A percentile compares a stretch with the other conserved stretches of the same genome.
Evolutionary conservation across 1,139 yeast species (phyloP).

Genomic region (Saccharomyces hybrid): DNA sequence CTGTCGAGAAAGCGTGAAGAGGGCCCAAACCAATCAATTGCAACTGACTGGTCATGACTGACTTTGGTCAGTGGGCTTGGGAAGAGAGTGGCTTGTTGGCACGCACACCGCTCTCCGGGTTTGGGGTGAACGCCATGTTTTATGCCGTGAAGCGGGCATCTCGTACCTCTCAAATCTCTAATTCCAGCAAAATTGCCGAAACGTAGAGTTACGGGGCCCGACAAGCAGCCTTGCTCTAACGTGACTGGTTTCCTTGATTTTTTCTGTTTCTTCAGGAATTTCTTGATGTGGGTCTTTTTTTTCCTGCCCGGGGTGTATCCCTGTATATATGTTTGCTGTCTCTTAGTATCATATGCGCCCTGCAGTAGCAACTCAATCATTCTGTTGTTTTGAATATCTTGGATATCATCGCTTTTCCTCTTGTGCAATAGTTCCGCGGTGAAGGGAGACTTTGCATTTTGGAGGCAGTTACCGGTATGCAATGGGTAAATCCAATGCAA

Average conservation of each 20-base stretch:
- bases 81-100: conserved; percentile 13
- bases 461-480: not conserved
- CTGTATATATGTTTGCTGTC: conserved; percentile 1
- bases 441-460: not conserved
- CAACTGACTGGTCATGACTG: not conserved
- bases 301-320: not conserved
- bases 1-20: not conserved
- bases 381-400: not conserved
- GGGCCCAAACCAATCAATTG: not conserved
- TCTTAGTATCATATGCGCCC: not conserved
- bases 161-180: conserved; percentile 15
- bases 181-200: conserved; percentile 18
- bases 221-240: not conserved
- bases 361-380: not conserved
- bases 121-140: conserved; percentile 13
- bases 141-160: conserved; percentile 19
- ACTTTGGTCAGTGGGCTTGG: conserved; percentile 19
- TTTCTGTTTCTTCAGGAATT: not conserved
- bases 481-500: not conserved
- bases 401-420: not conserved
- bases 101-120: conserved; percentile 14
- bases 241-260: conserved; percentile 3
- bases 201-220: conserved; percentile 12
- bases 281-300: conserved; percentile 3
- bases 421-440: not conserved